Evolutionary conservation across 768 basidiomycete genomes (phyloP), one percentile per base, ranked within the genome.

Genomic region (Galerina sulciceps): DNA sequence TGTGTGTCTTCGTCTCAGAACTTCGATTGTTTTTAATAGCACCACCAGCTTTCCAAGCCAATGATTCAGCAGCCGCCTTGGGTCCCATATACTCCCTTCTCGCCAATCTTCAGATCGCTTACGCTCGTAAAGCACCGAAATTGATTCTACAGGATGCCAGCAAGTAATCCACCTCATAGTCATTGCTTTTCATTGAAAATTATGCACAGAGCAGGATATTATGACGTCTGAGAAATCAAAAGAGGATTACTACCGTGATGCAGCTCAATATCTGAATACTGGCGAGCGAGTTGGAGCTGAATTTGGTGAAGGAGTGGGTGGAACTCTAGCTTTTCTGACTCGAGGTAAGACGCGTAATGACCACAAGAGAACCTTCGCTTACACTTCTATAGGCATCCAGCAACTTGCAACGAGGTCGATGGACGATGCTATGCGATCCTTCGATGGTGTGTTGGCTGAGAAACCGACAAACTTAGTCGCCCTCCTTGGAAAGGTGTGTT

Each of bases 391-490:
- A 96, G 95, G 91, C 14, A 88, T 95, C 34, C 84, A 94, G 55
- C 87, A 91, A 70, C 78, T 98, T 17, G 89, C 93, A 1, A 87
- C 85, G 4, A 85, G 91, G 18, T 83, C 87, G 14, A 85, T 94
- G 79, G 89, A 95, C 37, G 88, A 93, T 58, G 95, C 96, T 0
- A 74, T 89, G 63, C 83, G 87, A 17, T 85, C 89, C 1, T 96
- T 97, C 65, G 92, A 96, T 13, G 83, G 82, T 22, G 88, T 96
- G 10, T 79, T 98, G 9, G 77, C 78, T 2, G 80, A 85, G 61
- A 90, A 90, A 66, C 91, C 95, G 0, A 92, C 88, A 15, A 96
- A 99, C 68, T 69, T 97, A 5, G 85, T 96, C 36, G 95, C 96
- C 0, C 77, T 96, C 4, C 79, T 94, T 9, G 95, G 94, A 54